Base-by-base conservation (phyloP, 73 alveolate genomes). In the Uronychia binucleata region DNA sequence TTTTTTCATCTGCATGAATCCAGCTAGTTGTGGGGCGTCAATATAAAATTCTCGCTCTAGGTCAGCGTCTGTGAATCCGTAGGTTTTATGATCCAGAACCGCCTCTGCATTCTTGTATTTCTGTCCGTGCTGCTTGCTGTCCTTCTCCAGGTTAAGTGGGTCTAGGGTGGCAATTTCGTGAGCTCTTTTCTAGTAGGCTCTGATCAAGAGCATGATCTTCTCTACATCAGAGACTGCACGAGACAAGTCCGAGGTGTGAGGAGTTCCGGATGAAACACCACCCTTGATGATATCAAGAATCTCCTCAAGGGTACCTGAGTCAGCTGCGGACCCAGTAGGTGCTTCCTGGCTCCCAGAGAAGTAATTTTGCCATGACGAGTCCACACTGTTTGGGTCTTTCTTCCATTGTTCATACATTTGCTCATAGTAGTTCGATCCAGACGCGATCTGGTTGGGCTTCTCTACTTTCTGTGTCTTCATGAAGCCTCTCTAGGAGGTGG, bases 21-120 rank as follows among this genome's bases (percentile, higher is more conserved):
- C 96, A 11, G 86, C 81, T 0, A 86, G 85, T 59, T 82, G 77
- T 0, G 81, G 76, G 11, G 92, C 83, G 35, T 89, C 95, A 0
- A 96, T 86, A 88, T 79, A 93, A 84, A 92, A 90, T 82, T 94
- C 98, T 78, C 93, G 85, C 74, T 94, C 97, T 78, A 94, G 85
- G 83, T 92, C 96, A 1, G 83, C 88, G 28, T 96, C 99, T 34
- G 96, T 86, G 93, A 96, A 96, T 74, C 96, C 96, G 80, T 91
- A 89, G 92, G 34, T 79, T 35, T 81, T 86, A 74, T 80, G 77
- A 57, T 87, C 91, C 57, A 91, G 85, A 27, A 77, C 25, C 28
- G 27, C 59, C 8, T 30, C 58, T 13, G 57, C 58, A 27, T 25
- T 27, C 81, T 32, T 81, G 80, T 81, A 34, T 14, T 78, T 58